Percentiles rank a stretch among this genome's conserved stretches.
Evolutionary conservation across 73 alveolate species (phyloP).

Genomic region (Vitrella brassicaformis): DNA sequence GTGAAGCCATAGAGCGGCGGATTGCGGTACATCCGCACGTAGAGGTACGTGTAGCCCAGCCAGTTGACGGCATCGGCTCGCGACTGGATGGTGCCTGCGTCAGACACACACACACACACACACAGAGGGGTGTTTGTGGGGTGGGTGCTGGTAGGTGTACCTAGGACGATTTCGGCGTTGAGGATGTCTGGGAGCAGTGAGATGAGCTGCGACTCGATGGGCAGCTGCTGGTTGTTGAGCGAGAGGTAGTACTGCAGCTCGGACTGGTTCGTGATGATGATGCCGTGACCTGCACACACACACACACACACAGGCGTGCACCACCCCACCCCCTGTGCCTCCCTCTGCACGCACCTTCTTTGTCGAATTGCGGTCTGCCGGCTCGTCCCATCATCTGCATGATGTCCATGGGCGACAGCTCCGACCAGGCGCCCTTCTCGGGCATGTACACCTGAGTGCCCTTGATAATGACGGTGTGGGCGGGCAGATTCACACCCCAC

Average conservation of each 20-base stretch:
- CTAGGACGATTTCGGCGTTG: conserved; percentile 55
- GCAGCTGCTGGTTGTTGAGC: conserved; percentile 86
- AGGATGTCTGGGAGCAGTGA: conserved; percentile 61
- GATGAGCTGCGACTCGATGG: conserved; percentile 92
- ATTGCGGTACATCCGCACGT: conserved; percentile 75
- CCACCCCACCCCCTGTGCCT: too few relatives aligned
- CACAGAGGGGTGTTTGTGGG: background rate
- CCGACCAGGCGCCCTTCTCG: conserved; percentile 95
- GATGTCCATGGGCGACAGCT: conserved; percentile 93
- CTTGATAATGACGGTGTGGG: conserved; percentile 97
- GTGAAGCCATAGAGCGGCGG: conserved; percentile 80
- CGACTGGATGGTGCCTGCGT: conserved; percentile 22
- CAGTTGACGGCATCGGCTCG: conserved; percentile 91
- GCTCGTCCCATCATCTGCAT: conserved; percentile 98
- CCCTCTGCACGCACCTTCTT: conserved; percentile 65
- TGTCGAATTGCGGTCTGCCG: conserved; percentile 95
- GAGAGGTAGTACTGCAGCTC: conserved; percentile 92
- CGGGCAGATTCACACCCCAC: conserved; percentile 99
- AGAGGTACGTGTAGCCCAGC: conserved; percentile 92
- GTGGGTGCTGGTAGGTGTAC: background rate
- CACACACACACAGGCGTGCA: too few relatives aligned
- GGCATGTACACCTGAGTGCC: conserved; percentile 99
- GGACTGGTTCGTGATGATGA: conserved; percentile 85
- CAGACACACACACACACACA: background rate
- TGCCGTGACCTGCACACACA: conserved; percentile 61